Base-by-base conservation (phyloP, 2,329 filamentous ascomycete species). In the Diaporthe eres region DNA sequence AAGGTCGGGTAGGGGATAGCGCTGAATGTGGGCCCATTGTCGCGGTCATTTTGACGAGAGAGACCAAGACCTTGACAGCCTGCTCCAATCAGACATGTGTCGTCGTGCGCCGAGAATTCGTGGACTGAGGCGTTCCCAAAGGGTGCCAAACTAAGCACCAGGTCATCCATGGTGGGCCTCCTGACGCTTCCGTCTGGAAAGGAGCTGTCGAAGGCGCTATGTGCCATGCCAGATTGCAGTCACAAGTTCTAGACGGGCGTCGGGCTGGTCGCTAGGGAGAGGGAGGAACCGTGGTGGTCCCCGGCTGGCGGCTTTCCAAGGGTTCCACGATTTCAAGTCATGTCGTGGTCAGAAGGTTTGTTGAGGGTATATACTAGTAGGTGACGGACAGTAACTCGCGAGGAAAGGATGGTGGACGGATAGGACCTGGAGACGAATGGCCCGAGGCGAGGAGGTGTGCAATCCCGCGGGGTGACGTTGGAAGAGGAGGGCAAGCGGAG, bases 161-260 rank as follows among this genome's bases (percentile, higher is more conserved):
- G 31, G 71, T 73, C 71, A 80, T 78, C 80, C 80, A 65, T 80
- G 78, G 76, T 79, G 79, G 74, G n/a, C 22, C 17, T 55, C 49
- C 17, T 28, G 25, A 22, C 4, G 25, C n/a, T 49, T 28, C 49
- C n/a, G 65, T 55, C 51, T 53, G 10, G n/a, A 25, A 55, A 17
- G 13, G 34, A 25, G 28, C 12, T 51, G 31, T 68, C 34, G 65
- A 53, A 22, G 34, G 47, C 34, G n/a, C 49, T 28, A 34, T 37
- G 25, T 28, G 17, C 49, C 49, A n/a, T n/a, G 42, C 47, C 49
- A 42, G 49, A 55, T 53, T 53, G 49, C 49, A n/a, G 15, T 22
- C 15, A 39, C 49, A 15, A 39, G 25, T 53, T 70, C 39, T 70
- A n/a, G 49, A 42, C 49, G 53, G 49, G 34, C 28, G 19, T 70